phyloP scores from a whole-genome alignment of 164 flowering plant genomes.

The Stephania yunnanensis region DNA sequence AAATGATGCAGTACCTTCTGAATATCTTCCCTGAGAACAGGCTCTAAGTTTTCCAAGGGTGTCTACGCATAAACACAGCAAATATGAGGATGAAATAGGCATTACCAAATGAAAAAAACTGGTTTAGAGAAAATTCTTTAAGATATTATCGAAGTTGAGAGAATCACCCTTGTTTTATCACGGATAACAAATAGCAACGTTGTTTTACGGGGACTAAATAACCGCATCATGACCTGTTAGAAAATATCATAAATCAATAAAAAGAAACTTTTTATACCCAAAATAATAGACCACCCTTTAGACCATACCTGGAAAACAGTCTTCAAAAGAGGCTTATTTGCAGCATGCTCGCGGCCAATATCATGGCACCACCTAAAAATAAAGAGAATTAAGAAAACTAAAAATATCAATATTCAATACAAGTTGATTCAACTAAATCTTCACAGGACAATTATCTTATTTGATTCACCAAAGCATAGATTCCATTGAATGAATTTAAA shows the following conservation, averaged over 20 bases:
- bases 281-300: background rate
- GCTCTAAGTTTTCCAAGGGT: slow-evolving; percentile 88
- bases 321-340: slow-evolving; percentile 94
- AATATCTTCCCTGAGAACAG: slow-evolving; percentile 89
- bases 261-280: background rate
- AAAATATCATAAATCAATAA: slow-evolving; percentile 12
- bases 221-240: slow-evolving; percentile 91
- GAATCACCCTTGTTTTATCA: slow-evolving; percentile 77
- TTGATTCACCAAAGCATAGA: background rate
- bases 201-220: slow-evolving; percentile 96
- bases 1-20: slow-evolving; percentile 55
- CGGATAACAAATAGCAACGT: slow-evolving; percentile 94
- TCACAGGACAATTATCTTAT: background rate
- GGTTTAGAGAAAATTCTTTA: background rate
- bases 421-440: background rate
- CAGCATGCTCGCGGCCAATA: slow-evolving; percentile 99
- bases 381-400: slow-evolving; percentile 3
- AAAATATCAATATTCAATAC: background rate
- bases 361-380: slow-evolving; percentile 96
- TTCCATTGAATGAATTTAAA: too few species aligned
- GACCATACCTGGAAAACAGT: slow-evolving; percentile 81
- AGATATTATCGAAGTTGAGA: background rate
- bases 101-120: background rate
- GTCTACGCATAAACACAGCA: slow-evolving; percentile 46
- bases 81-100: background rate